Base-by-base conservation (phyloP, 2,329 filamentous ascomycete genomes). In the Colletotrichum simmondsii region DNA sequence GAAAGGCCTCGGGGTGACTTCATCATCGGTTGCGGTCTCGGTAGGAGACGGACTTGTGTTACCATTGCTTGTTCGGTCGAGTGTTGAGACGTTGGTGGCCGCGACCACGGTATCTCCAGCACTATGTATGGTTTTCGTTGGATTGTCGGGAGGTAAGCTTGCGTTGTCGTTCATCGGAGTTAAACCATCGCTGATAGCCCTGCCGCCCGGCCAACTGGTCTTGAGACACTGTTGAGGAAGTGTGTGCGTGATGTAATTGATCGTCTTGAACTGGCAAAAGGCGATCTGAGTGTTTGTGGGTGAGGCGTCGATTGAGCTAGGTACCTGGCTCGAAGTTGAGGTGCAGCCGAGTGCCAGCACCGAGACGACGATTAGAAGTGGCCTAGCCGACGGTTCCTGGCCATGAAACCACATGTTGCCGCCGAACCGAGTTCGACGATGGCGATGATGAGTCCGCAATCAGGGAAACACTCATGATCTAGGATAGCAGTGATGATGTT, bases 231-330 rank as follows among this genome's bases (percentile, higher is more conserved):
- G 92, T 80, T 94, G 93, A 12, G 93, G 93, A 52, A 95, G 84
- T 2, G 90, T 91, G 77, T 95, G 92, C 12, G 93, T 95, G 74
- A 96, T 94, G 82, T 95, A 95, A 82, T 96, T 95, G 79, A 94
- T 91, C 1, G 92, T 94, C 76, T 90, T 89, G 66, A 84, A 87
- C 76, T 89, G 87, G 82, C 89, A 91, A 11, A 46, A 52, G 26
- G 22, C 16, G 6, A 30, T 8, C 30, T 58, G 62, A 6, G n/a
- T 32, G 26, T n/a, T 28, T 8, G 42, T 14, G 10, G 8, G 14
- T 42, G n/a, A 12, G n/a, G 28, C 16, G 24, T 62, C 26, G 2
- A 12, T 4, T 6, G n/a, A 10, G 11, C 2, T 53, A 5, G 61
- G 28, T 22, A 7, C 16, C 24, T 65, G 61, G 42, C 52, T 59